Conservation (phyloP, 2,329 filamentous ascomycete species). For the Parasarocladium wereldwijsianum region DNA sequence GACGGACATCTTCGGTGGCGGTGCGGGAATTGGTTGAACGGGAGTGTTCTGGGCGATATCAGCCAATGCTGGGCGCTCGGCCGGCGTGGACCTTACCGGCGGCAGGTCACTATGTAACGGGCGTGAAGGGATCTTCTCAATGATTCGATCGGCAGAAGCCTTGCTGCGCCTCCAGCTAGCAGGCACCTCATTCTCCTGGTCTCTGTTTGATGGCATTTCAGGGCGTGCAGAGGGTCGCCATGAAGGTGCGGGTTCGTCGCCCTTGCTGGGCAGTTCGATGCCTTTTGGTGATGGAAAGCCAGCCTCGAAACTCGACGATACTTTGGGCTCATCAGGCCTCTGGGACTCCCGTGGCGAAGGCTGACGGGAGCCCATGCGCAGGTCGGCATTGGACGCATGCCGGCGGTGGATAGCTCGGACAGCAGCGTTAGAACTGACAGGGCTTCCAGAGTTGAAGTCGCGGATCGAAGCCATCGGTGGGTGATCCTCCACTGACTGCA, state of each 20-base stretch:
- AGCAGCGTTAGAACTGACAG: constrained; percentile 32
- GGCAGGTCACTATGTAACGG: constrained; percentile 30
- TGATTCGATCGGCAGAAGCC: constrained; percentile 33
- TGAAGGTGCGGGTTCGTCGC: not conserved
- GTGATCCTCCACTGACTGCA: constrained; percentile 22
- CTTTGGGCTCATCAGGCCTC: constrained; percentile 5
- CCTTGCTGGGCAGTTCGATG: constrained; percentile 16
- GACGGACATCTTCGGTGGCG: constrained; percentile 92
- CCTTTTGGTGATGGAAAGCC: constrained; percentile 4
- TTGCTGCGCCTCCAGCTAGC: constrained; percentile 53
- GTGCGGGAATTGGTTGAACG: constrained; percentile 60
- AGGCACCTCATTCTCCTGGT: constrained; percentile 75
- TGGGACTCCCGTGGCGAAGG: constrained; percentile 15
- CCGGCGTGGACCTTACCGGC: constrained; percentile 19
- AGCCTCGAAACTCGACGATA: not conserved
- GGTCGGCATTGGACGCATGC: constrained; percentile 21
- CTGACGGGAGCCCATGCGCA: constrained; percentile 16
- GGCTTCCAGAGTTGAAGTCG: constrained; percentile 44
- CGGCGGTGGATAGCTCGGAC: constrained; percentile 26
- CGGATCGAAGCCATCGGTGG: constrained; percentile 25
- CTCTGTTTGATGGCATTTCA: constrained; percentile 46
- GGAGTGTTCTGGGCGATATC: constrained; percentile 53
- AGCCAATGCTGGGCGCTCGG: constrained; percentile 40
- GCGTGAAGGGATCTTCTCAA: constrained; percentile 41
- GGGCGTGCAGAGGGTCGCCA: constrained; percentile 20